Evolutionary conservation across 305 asterid species (phyloP).

Genomic region (Fraxinus sp.): DNA sequence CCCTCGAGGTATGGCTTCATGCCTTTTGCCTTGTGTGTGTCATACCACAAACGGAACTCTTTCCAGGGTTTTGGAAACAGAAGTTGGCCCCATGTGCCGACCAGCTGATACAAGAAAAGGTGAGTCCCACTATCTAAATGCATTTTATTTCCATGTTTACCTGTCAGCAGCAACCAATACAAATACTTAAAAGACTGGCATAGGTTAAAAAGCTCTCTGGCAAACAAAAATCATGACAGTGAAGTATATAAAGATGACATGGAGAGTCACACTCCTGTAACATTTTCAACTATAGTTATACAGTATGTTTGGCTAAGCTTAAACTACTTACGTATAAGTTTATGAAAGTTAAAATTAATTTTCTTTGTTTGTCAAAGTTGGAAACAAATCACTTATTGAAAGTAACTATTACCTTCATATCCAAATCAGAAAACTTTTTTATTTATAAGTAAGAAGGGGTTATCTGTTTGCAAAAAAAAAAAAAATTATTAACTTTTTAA

Average conservation of each 20-base stretch:
- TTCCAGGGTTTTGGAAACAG: slow-evolving; percentile 90
- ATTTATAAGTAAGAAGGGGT: neutral
- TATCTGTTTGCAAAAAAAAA: neutral
- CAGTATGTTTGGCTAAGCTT: neutral
- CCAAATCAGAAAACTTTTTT: neutral
- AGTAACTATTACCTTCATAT: neutral
- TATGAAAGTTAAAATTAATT: neutral
- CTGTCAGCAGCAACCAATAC: slow-evolving; percentile 38
- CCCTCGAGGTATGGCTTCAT: slow-evolving; percentile 78
- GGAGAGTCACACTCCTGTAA: neutral
- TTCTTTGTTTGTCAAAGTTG: neutral
- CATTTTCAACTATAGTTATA: neutral
- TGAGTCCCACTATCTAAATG: slow-evolving; percentile 50
- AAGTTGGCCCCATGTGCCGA: slow-evolving; percentile 98
- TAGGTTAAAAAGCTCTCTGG: neutral
- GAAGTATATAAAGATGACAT: neutral
- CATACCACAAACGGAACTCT: slow-evolving; percentile 88
- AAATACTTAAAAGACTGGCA: slow-evolving; percentile 4
- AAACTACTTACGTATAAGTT: neutral
- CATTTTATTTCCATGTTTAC: slow-evolving; percentile 85
- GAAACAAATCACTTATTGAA: neutral
- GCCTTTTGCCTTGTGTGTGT: slow-evolving; percentile 64
- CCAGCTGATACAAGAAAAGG: slow-evolving; percentile 79
- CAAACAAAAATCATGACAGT: neutral
- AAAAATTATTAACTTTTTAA: neutral